These are phyloP conservation scores for Haplosporangium sp. DNA, from an alignment of 371 early-diverging fungal genomes.

Conservation along the genomic window DNA sequence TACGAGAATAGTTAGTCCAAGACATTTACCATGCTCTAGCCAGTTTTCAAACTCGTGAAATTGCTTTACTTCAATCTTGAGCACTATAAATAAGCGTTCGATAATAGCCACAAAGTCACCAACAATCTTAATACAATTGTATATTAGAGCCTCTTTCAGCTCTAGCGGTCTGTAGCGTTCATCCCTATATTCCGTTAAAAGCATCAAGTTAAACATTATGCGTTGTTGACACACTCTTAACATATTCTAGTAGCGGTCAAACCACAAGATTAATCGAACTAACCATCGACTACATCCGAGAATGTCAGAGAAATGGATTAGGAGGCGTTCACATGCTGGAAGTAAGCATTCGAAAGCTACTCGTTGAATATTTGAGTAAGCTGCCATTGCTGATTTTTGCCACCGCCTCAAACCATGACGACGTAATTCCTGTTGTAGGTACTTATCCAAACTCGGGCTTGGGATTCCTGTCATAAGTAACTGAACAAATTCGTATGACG, in stretches of 20 bases:
- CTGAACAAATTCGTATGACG: slow-evolving; percentile 39
- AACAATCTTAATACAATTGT: slow-evolving; percentile 35
- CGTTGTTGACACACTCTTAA: not conserved
- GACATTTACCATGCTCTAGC: slow-evolving; percentile 37
- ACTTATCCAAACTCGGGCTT: slow-evolving; percentile 34
- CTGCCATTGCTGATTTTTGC: slow-evolving; percentile 26
- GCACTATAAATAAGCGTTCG: slow-evolving; percentile 29
- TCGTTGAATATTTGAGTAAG: slow-evolving; percentile 26
- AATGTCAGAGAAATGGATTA: slow-evolving; percentile 39
- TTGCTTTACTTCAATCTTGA: slow-evolving; percentile 32
- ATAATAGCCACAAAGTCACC: slow-evolving; percentile 42
- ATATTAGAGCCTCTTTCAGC: slow-evolving; percentile 19
- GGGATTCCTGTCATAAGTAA: slow-evolving; percentile 38
- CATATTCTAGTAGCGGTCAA: too few relatives aligned
- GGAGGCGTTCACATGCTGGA: slow-evolving; percentile 41
- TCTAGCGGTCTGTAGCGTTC: slow-evolving; percentile 27
- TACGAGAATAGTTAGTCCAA: not conserved
- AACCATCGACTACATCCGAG: slow-evolving; percentile 48
- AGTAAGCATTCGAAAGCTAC: slow-evolving; percentile 42
- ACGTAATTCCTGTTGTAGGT: slow-evolving; percentile 34
- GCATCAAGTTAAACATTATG: not conserved
- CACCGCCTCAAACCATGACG: slow-evolving; percentile 39
- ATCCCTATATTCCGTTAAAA: slow-evolving; percentile 7
- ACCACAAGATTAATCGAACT: not conserved
- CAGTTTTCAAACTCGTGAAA: slow-evolving; percentile 49